These are phyloP conservation scores for Lactifluus piperatus DNA, from an alignment of 768 basidiomycete species.

Conservation along the genomic window DNA sequence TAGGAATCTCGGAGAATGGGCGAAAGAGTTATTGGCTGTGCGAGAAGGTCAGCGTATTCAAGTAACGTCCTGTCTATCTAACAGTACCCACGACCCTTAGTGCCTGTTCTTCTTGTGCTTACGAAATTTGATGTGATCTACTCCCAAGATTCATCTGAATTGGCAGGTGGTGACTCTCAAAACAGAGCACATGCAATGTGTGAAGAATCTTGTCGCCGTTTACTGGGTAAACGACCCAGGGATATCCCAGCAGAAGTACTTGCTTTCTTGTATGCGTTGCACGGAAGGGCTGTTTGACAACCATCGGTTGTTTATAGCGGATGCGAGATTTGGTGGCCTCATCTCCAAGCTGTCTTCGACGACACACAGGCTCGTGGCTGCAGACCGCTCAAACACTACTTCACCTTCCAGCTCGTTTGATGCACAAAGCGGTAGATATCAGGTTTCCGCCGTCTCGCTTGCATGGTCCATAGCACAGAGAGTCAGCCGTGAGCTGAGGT, in stretches of 20 bases:
- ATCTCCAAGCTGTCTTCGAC: background rate
- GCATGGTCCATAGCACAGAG: slow-evolving; percentile 1
- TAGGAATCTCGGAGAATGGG: background rate
- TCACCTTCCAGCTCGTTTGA: background rate
- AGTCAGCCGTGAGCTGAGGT: background rate
- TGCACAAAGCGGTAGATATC: background rate
- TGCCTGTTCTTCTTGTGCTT: slow-evolving; percentile 1
- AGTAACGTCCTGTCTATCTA: background rate
- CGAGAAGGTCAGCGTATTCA: background rate
- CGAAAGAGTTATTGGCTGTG: background rate
- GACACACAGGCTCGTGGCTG: background rate
- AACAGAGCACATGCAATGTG: background rate
- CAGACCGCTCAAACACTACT: background rate
- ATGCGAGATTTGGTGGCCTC: background rate
- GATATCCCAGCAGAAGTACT: slow-evolving; percentile 3
- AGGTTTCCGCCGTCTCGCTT: background rate
- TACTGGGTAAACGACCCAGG: background rate
- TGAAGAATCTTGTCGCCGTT: background rate
- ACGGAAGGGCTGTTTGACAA: background rate
- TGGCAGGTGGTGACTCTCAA: background rate
- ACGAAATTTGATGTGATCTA: slow-evolving; percentile 3
- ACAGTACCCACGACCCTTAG: background rate
- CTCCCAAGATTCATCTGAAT: too few species aligned
- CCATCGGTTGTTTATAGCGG: background rate
- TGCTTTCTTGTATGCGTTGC: background rate